Conservation (phyloP, 2,329 filamentous ascomycete species). For the Claviceps sorghi region DNA sequence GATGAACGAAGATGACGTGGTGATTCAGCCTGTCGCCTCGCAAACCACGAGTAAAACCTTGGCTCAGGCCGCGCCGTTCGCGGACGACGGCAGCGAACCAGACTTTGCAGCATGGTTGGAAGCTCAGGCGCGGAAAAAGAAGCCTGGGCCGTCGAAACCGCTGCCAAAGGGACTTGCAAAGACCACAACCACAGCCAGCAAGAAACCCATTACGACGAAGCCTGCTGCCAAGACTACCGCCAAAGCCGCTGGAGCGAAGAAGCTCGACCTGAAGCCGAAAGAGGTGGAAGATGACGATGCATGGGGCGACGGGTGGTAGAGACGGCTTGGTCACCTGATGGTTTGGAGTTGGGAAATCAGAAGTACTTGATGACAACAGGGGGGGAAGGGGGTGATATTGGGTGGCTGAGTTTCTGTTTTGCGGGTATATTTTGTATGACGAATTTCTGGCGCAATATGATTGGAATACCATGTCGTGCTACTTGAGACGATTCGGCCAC, state of each 20-base stretch:
- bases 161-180: constrained; percentile 77
- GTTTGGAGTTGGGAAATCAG: neutral
- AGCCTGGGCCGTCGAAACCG: constrained; percentile 43
- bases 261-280: constrained; percentile 55
- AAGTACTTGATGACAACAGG: neutral
- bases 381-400: neutral
- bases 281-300: constrained; percentile 42
- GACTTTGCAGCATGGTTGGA: constrained; percentile 94
- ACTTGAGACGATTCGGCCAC: neutral
- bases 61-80: constrained; percentile 40
- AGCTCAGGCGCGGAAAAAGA: constrained; percentile 72
- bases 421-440: neutral
- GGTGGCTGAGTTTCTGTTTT: neutral
- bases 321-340: neutral
- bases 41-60: constrained; percentile 16
- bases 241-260: constrained; percentile 41
- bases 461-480: neutral
- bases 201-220: constrained; percentile 28
- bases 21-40: constrained; percentile 20
- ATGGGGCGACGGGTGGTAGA: constrained; percentile 52
- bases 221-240: constrained; percentile 14
- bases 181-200: constrained; percentile 22
- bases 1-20: constrained; percentile 40
- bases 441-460: neutral
- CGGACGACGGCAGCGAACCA: constrained; percentile 60